Conservation (phyloP, 164 flowering plant genomes). For the Paratinospora sagittata region DNA sequence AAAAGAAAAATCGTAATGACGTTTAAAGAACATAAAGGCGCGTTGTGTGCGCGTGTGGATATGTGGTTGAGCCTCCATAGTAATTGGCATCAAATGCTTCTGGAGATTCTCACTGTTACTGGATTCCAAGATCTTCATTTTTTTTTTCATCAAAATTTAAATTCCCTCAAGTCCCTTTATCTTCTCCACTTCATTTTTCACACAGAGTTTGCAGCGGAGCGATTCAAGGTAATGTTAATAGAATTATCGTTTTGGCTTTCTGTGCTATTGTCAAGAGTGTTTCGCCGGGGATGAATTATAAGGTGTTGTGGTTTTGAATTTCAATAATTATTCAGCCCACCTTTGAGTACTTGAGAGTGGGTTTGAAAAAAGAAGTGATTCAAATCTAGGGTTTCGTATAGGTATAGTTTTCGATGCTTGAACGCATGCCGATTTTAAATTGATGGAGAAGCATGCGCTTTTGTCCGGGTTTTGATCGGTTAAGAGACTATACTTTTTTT, state of each 20-base stretch:
- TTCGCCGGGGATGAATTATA: no score
- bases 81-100: constrained; percentile 67
- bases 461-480: no score
- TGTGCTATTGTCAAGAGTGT: no score
- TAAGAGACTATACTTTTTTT: no score
- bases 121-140: constrained; percentile 52
- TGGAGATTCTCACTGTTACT: constrained; percentile 63
- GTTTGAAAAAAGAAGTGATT: background rate
- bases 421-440: no score
- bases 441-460: no score
- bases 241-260: no score
- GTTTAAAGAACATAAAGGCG: background rate
- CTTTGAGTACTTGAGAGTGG: background rate
- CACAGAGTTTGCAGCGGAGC: background rate
- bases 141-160: no score
- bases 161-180: no score
- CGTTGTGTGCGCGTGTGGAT: background rate
- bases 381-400: background rate
- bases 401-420: background rate
- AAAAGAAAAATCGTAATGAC: no score
- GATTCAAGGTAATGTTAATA: no score
- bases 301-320: background rate
- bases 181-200: background rate
- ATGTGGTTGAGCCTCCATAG: constrained; percentile 27
- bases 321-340: background rate